Evolutionary conservation across 2,329 filamentous ascomycete genomes (phyloP), one percentile per base, ranked within the genome.

Genomic region (Cordyceps farinosa): DNA sequence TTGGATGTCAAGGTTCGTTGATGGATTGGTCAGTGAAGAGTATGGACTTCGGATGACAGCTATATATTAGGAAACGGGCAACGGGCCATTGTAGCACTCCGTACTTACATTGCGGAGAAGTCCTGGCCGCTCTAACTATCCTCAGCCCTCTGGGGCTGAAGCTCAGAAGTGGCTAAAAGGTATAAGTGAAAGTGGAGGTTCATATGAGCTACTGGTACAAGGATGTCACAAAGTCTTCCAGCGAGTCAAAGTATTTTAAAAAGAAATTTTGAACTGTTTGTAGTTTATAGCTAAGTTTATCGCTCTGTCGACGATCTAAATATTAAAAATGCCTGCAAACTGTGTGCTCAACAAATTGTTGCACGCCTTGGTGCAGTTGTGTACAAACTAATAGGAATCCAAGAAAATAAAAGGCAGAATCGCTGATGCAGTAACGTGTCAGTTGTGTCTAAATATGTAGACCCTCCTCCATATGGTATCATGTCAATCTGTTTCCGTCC

Each of bases 11-110:
- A 17, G 27, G 2, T 27, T 42, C 4, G 29, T 32, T 29, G n/a
- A 34, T 51, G 13, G 27, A 34, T 34, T 44, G 57, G 17, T 17
- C 36, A n/a, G 29, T 17, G 15, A 30, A 27, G 5, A 40, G 8
- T 45, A 51, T 32, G 27, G 30, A 61, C 38, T 53, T 53, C 2
- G 7, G 47, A n/a, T 47, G 50, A 53, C 11, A 47, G n/a, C 1
- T 36, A 11, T 47, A 45, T 61, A 61, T 36, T 47, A 40, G 30
- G 56, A 51, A 59, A 10, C 59, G 51, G 51, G 38, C 15, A 17
- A 9, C 51, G 59, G 59, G 51, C 22, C 42, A 62, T 17, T 48
- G 42, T 10, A 54, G 13, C 34, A n/a, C 59, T 62, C 59, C 59
- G 59, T 22, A 22, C 22, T 15, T 40, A 32, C 51, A 22, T 22